Evolutionary conservation across 1,139 yeast species (phyloP).

Genomic region (Yamadazyma spencermartinsiae): DNA sequence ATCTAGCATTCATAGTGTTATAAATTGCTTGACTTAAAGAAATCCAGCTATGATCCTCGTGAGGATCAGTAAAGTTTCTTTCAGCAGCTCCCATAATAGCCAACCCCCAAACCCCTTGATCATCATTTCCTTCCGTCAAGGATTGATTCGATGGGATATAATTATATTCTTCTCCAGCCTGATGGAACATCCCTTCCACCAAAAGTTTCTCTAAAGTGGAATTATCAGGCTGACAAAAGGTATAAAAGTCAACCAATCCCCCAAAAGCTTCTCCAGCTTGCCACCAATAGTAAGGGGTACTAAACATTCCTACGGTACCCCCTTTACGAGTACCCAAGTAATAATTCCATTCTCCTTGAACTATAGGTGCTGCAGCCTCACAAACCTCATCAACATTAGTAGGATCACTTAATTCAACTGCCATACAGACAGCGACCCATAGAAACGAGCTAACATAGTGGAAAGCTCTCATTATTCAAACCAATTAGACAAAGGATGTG

Average conservation of each 20-base stretch:
- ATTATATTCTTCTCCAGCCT: constrained; percentile 53
- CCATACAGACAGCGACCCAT: neutral
- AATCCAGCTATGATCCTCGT: constrained; percentile 59
- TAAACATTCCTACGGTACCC: constrained; percentile 61
- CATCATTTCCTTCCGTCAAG: constrained; percentile 69
- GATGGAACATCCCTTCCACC: constrained; percentile 46
- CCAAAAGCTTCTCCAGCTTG: constrained; percentile 71
- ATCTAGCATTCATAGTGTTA: constrained; percentile 71
- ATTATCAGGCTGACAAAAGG: constrained; percentile 47
- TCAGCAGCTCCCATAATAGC: constrained; percentile 63
- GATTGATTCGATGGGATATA: constrained; percentile 62
- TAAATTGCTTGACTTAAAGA: constrained; percentile 73
- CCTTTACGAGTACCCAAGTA: constrained; percentile 54
- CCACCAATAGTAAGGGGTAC: constrained; percentile 70
- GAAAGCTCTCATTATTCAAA: neutral
- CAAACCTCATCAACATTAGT: constrained; percentile 40
- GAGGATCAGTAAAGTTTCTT: constrained; percentile 54
- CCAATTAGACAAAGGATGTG: too few species aligned
- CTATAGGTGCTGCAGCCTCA: constrained; percentile 48
- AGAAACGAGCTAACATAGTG: neutral
- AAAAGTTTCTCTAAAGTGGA: constrained; percentile 39
- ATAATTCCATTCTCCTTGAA: constrained; percentile 57
- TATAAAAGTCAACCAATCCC: constrained; percentile 54
- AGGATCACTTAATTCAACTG: neutral
- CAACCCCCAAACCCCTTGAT: constrained; percentile 71